Base-by-base conservation (phyloP, 2,329 filamentous ascomycete species). In the Colletotrichum plurivorum region DNA sequence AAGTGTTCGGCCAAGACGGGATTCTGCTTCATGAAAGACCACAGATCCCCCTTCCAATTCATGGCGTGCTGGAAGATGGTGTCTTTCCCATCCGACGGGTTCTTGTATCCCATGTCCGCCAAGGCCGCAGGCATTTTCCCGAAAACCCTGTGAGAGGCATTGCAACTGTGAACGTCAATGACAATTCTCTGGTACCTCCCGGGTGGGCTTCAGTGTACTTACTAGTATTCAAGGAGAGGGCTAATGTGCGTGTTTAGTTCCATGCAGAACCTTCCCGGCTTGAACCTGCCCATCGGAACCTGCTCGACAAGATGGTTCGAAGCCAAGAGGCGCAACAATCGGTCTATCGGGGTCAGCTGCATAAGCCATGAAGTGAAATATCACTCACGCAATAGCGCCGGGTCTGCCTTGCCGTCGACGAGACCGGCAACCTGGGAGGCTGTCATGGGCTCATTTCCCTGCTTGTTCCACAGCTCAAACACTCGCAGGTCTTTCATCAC, bases 361-460 rank as follows among this genome's bases (percentile, higher is more conserved):
- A 12, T 20, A 27, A 13, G 43, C 16, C 43, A 10, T 16, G 6
- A 7, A 6, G 15, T 49, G 5, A 9, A 16, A 18, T 31, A 10
- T 16, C 5, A 41, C 64, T 67, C 36, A 67, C 59, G 36, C 7
- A 67, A 53, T 12, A 67, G 53, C 10, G 41, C 36, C 15, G 64
- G 46, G 10, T 67, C 64, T 18, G 43, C 48, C 3, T 52, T 27
- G 15, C 60, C 64, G 4, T n/a, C n/a, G n/a, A 63, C 46, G 2
- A 67, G 59, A 15, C 46, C 16, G 2, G 64, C 64, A 18, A 67
- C 52, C n/a, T 67, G 45, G 8, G 7, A 6, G 31, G 59, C 52
- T 12, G 64, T 67, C 64, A 67, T 67, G 1, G 64, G 64, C 15
- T 57, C 16, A 18, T 57, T 57, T 13, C 59, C 53, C 16, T 57